Conservation (phyloP, 805 yeast species). For the Wickerhamiella cacticola region DNA sequence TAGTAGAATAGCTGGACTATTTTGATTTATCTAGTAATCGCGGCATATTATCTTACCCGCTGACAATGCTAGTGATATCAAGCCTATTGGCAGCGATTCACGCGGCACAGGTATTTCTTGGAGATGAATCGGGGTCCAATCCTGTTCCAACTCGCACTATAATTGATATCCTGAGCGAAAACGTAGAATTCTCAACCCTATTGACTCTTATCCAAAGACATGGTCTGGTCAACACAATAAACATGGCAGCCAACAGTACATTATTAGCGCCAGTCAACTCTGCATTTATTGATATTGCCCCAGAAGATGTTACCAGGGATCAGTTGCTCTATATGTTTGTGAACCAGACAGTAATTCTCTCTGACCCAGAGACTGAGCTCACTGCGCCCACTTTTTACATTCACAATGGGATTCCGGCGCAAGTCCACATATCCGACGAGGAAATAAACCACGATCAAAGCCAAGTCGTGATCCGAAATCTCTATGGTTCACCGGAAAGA, state of each 20-base stretch:
- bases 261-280: conserved; percentile 69
- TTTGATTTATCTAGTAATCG: too few relatives aligned
- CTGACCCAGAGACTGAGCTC: conserved; percentile 4
- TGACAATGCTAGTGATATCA: conserved; percentile 4
- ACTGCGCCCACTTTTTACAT: conserved; percentile 13
- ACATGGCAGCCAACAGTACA: conserved; percentile 51
- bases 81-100: background rate
- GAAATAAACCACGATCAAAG: conserved; percentile 18
- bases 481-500: conserved; percentile 21
- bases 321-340: conserved; percentile 28
- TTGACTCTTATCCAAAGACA: conserved; percentile 47
- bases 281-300: conserved; percentile 40
- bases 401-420: conserved; percentile 18
- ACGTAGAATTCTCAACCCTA: conserved; percentile 54
- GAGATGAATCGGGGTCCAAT: background rate
- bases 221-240: conserved; percentile 51
- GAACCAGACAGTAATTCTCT: conserved; percentile 16
- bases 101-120: background rate
- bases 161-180: conserved; percentile 54
- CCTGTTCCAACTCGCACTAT: conserved; percentile 27
- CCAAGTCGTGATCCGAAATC: conserved; percentile 19
- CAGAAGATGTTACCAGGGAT: conserved; percentile 16
- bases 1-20: too few relatives aligned
- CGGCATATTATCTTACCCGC: background rate
- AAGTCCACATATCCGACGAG: conserved; percentile 14